Evolutionary conservation across 2,329 filamentous ascomycete species (phyloP), one percentile per base, ranked within the genome.

Genomic region (Fusarium graminum): DNA sequence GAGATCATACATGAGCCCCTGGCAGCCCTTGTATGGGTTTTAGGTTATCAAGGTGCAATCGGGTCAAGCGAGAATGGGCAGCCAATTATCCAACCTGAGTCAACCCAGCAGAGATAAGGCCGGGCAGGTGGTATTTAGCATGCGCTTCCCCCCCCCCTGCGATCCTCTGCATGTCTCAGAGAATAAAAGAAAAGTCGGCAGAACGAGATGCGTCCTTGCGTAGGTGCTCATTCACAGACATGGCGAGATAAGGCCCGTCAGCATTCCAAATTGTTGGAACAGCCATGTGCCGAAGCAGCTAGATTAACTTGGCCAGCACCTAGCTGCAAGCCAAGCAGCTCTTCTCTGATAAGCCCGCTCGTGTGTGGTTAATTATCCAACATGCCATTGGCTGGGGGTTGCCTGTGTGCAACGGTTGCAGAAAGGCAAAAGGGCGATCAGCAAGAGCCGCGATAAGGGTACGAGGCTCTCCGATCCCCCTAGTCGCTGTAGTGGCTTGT

Each of bases 311-410:
- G 50, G 43, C 41, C 58, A 57, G 58, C 66, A 63, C 64, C 64
- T 62, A 52, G 52, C 52, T 69, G 68, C 53, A 70, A 68, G 70
- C 70, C 70, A 72, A 68, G 54, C 52, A 59, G 41, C n/a, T 52
- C 58, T 42, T 53, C 51, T 52, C 57, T 56, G 70, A 72, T 72
- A 72, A 72, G 64, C 49, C 45, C 45, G 47, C 55, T 51, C 32
- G 49, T 54, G 40, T 65, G 51, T 59, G 56, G 52, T 60, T 67
- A 69, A 70, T 70, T 71, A 44, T 30, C 28, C 52, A 54, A 29
- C 40, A 51, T 59, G 44, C 54, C 56, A 71, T 72, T 72, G 70
- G 70, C 30, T 38, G 41, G 46, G 44, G 32, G 6, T n/a, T 32
- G 25, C 43, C 17, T 53, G 44, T 47, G 49, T 56, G 62, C 42